Conservation (phyloP, 208 protist species). For the Trichomonas gallinae region DNA sequence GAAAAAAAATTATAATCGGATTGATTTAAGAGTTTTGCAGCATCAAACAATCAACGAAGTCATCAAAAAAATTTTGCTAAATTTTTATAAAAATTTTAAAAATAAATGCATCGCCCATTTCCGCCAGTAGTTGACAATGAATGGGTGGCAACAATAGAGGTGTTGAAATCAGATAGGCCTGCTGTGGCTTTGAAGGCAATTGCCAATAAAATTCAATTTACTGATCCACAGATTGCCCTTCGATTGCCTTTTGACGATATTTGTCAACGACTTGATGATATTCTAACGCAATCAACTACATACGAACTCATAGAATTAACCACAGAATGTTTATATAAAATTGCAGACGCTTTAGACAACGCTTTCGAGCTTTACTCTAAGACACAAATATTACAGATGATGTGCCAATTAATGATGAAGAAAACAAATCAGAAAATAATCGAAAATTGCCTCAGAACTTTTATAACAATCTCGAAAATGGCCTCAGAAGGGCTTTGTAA, state of each 20-base stretch:
- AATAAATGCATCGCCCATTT: not conserved
- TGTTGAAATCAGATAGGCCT: not conserved
- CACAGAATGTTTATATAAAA: not conserved
- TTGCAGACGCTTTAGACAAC: not conserved
- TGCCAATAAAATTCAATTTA: not conserved
- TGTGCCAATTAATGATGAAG: not conserved
- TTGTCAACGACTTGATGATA: not conserved
- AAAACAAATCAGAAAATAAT: not conserved
- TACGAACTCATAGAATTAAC: not conserved
- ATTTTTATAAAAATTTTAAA: too few species aligned
- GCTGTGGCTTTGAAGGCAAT: not conserved
- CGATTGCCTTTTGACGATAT: not conserved
- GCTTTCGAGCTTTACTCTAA: not conserved
- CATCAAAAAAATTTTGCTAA: too few species aligned
- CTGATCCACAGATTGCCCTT: not conserved
- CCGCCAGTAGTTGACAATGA: not conserved
- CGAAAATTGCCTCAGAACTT: not conserved
- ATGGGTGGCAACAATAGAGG: not conserved
- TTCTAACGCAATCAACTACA: not conserved
- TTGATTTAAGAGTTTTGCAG: too few species aligned
- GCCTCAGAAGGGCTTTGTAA: not conserved
- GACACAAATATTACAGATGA: not conserved
- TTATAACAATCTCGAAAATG: not conserved
- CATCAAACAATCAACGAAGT: too few species aligned
- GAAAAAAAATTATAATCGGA: too few species aligned